phyloP scores from a whole-genome alignment of 495 filamentous ascomycete genomes.

The Penicillium flavigenum region DNA sequence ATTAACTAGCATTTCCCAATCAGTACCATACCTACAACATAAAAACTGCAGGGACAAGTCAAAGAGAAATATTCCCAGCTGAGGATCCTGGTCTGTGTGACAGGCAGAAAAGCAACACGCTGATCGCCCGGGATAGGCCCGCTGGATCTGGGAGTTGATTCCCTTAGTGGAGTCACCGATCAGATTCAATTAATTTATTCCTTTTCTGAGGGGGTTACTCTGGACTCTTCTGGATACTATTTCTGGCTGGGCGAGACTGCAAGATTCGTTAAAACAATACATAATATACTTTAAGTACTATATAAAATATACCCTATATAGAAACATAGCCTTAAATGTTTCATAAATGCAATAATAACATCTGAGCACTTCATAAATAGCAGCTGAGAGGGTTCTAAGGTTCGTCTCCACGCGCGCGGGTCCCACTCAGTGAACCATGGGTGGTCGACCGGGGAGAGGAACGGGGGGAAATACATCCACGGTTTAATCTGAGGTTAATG shows the following conservation, averaged over 20 bases:
- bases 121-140: slow-evolving; percentile 30
- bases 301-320: not conserved
- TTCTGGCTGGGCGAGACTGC: not conserved
- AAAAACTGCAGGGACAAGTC: slow-evolving; percentile 19
- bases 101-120: slow-evolving; percentile 21
- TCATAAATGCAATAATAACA: not conserved
- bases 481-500: not conserved
- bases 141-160: slow-evolving; percentile 15
- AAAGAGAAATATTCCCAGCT: slow-evolving; percentile 20
- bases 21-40: not conserved
- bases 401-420: slow-evolving; percentile 12
- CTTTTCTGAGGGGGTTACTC: slow-evolving; percentile 8
- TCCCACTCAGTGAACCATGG: slow-evolving; percentile 25
- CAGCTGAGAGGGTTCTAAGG: slow-evolving; percentile 1
- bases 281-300: too few relatives aligned
- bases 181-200: slow-evolving; percentile 15
- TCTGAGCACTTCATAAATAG: too few relatives aligned
- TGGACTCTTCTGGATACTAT: slow-evolving; percentile 6
- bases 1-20: slow-evolving; percentile 1
- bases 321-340: not conserved
- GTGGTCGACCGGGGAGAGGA: slow-evolving; percentile 10
- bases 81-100: slow-evolving; percentile 35
- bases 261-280: not conserved
- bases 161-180: slow-evolving; percentile 16
- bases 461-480: not conserved